Evolutionary conservation across 768 basidiomycete species (phyloP).

Genomic region (Collybia nuda): DNA sequence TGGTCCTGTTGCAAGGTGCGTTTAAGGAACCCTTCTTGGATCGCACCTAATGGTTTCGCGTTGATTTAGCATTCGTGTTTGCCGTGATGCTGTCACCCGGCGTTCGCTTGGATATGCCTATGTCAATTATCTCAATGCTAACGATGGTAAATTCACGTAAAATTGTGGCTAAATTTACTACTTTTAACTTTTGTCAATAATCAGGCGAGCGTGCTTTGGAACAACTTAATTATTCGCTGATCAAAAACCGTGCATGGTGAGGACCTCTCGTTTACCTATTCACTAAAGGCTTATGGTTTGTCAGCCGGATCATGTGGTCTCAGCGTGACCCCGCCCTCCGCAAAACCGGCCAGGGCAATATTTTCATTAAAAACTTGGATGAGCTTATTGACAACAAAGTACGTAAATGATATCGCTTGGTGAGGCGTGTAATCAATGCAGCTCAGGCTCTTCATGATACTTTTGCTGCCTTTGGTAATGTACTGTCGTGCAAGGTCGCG

Average conservation of each 20-base stretch:
- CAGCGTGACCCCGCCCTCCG: slow-evolving; percentile 99
- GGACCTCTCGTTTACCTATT: slow-evolving; percentile 21
- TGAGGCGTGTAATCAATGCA: slow-evolving; percentile 2
- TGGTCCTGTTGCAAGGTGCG: slow-evolving; percentile 95
- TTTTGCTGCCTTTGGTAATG: slow-evolving; percentile 98
- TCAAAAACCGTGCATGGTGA: slow-evolving; percentile 96
- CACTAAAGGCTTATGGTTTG: slow-evolving; percentile 7
- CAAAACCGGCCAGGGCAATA: slow-evolving; percentile 99
- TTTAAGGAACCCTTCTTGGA: slow-evolving; percentile 5
- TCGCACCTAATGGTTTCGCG: no score
- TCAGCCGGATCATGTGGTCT: slow-evolving; percentile 99
- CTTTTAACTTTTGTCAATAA: slow-evolving; percentile 4
- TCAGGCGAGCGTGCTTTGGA: slow-evolving; percentile 96
- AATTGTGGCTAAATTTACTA: not conserved
- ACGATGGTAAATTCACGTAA: slow-evolving; percentile 66
- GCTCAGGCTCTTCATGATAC: slow-evolving; percentile 95
- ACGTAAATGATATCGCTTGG: slow-evolving; percentile 4
- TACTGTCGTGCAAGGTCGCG: slow-evolving; percentile 98
- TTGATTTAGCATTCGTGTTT: slow-evolving; percentile 86
- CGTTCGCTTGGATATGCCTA: slow-evolving; percentile 99
- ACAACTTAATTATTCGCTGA: slow-evolving; percentile 98
- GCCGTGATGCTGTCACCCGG: slow-evolving; percentile 99
- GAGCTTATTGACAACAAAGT: slow-evolving; percentile 98
- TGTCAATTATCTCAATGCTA: slow-evolving; percentile 96
- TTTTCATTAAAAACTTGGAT: slow-evolving; percentile 99